Evolutionary conservation across 2,329 filamentous ascomycete species (phyloP).

Genomic region (Zasmidium cellare): DNA sequence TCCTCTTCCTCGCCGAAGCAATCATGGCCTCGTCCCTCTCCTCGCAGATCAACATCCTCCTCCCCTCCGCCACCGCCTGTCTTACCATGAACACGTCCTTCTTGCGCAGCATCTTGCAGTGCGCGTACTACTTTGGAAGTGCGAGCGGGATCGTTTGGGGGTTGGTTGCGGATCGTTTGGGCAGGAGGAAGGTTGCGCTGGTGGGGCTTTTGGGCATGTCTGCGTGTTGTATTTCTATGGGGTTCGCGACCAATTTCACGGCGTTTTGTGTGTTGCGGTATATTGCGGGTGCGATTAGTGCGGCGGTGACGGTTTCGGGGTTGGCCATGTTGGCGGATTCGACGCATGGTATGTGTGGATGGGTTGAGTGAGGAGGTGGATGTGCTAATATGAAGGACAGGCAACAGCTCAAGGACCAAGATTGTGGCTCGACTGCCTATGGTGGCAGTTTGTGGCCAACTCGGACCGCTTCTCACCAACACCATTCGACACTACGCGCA

Average conservation of each 20-base stretch:
- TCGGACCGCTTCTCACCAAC: slow-evolving; percentile 47
- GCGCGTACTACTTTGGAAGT: slow-evolving; percentile 50
- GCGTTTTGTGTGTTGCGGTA: slow-evolving; percentile 46
- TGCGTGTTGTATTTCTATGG: slow-evolving; percentile 48
- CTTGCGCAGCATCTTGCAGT: slow-evolving; percentile 49
- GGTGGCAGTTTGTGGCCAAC: slow-evolving; percentile 46
- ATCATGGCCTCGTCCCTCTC: slow-evolving; percentile 52
- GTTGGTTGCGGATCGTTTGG: slow-evolving; percentile 44
- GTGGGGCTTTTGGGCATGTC: slow-evolving; percentile 46
- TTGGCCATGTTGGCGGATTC: slow-evolving; percentile 50
- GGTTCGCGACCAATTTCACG: slow-evolving; percentile 45
- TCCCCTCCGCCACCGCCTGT: slow-evolving; percentile 46
- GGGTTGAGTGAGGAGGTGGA: too few relatives aligned
- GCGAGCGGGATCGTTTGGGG: slow-evolving; percentile 48
- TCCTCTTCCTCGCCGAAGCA: slow-evolving; percentile 51
- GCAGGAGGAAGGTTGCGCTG: slow-evolving; percentile 46
- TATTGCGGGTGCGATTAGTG: slow-evolving; percentile 45
- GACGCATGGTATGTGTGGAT: slow-evolving; percentile 13
- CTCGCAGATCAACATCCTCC: slow-evolving; percentile 48
- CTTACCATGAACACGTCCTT: slow-evolving; percentile 48
- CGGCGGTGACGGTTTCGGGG: slow-evolving; percentile 45
- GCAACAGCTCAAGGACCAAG: slow-evolving; percentile 33
- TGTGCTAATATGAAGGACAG: too few relatives aligned
- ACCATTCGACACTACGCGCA: slow-evolving; percentile 45
- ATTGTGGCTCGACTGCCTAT: slow-evolving; percentile 47